These are phyloP conservation scores for Ustilago tritici DNA, from an alignment of 1,284 basidiomycete genomes.

Conservation along the genomic window DNA sequence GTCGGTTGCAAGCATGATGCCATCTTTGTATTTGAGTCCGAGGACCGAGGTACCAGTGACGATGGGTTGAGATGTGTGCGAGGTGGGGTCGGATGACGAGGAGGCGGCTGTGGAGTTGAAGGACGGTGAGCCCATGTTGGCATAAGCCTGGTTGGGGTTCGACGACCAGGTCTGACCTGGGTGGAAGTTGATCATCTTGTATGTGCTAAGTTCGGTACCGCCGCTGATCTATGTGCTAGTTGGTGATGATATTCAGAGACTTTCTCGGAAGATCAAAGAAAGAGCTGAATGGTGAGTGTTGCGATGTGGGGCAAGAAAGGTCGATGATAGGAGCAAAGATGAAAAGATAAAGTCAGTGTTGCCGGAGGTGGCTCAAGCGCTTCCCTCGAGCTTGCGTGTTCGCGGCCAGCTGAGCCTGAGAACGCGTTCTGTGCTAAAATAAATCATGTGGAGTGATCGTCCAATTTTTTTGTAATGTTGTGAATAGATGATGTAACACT, in stretches of 20 bases:
- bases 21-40: conserved; percentile 92
- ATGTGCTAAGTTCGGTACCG: neutral
- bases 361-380: conserved; percentile 39
- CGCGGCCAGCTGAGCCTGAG: conserved; percentile 8
- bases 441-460: conserved; percentile 53
- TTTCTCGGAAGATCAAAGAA: neutral
- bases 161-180: conserved; percentile 58
- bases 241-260: neutral
- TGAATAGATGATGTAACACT: neutral
- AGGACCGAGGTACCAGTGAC: conserved; percentile 97
- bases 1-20: conserved; percentile 99
- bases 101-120: conserved; percentile 68
- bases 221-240: neutral
- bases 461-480: neutral
- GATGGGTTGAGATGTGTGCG: conserved; percentile 79
- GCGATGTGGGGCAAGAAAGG: neutral
- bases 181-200: conserved; percentile 45
- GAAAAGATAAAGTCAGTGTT: neutral
- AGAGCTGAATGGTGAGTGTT: neutral
- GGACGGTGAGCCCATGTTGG: conserved; percentile 22
- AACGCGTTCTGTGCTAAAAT: conserved; percentile 23
- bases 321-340: conserved; percentile 4
- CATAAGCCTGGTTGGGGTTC: conserved; percentile 31
- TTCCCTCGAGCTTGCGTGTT: conserved; percentile 40
- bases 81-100: conserved; percentile 38